Percentiles rank a stretch among this genome's conserved stretches.
Conservation (phyloP, 148 eudicot genomes). For the Oxyria digyna region DNA sequence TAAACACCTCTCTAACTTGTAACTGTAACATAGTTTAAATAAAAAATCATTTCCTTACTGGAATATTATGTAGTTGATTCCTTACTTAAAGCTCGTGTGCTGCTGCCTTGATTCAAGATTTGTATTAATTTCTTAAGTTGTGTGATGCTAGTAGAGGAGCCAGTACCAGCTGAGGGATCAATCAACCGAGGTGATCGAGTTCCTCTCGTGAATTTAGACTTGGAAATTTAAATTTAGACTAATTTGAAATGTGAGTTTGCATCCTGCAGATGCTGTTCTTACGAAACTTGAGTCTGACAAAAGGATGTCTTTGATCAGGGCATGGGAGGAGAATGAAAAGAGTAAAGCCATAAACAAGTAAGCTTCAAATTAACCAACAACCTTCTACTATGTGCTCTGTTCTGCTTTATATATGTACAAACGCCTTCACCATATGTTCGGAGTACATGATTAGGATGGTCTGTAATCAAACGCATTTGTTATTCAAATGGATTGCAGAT, state of each 20-base stretch:
- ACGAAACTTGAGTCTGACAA: slow-evolving; percentile 65
- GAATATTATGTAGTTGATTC: no score
- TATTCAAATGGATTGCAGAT: slow-evolving; percentile 25
- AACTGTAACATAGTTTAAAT: no score
- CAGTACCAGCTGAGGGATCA: slow-evolving; percentile 49
- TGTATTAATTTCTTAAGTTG: neutral
- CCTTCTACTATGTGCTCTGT: neutral
- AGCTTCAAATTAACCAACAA: slow-evolving; percentile 1
- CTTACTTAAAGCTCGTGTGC: neutral
- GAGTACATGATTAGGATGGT: neutral
- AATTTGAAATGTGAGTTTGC: neutral
- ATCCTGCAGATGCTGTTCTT: slow-evolving; percentile 53
- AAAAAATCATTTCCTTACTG: no score
- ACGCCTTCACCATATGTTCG: no score
- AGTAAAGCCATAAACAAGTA: slow-evolving; percentile 86
- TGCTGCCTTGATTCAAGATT: neutral
- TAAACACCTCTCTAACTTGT: no score
- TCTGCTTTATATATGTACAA: neutral
- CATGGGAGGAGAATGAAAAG: slow-evolving; percentile 97
- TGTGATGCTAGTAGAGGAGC: slow-evolving; percentile 18
- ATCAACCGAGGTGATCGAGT: slow-evolving; percentile 55
- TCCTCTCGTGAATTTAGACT: neutral
- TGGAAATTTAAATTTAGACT: neutral
- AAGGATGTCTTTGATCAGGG: slow-evolving; percentile 61
- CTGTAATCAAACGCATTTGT: neutral